Evolutionary conservation across 495 filamentous ascomycete species (phyloP), one percentile per base, ranked within the genome.

Genomic region (Aspergillus baeticus): DNA sequence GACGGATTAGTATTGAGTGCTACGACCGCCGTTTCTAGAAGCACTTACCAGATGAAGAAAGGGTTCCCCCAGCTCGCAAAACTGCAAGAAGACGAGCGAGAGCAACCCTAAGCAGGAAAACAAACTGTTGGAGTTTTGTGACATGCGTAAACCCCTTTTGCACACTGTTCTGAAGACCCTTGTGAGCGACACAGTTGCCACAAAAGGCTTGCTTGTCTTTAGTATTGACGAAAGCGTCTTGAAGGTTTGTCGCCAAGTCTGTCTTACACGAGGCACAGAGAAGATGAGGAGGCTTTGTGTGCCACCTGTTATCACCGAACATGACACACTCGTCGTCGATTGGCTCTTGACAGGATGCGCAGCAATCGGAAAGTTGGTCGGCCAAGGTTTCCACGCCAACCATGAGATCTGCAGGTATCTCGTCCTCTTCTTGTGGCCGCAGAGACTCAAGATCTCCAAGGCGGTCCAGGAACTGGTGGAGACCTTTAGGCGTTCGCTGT

Each of bases 311-410:
- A 38, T 94, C 83, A 33, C 81, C 84, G 51, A 76, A 77, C 51
- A 83, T 81, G 51, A 87, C 77, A 68, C 95, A 98, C 64, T 93
- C 92, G 62, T 99, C 94, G 58, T 99, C 95, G 52, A 99, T 91
- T 5, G 93, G 88, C 55, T 87, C 86, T 59, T 86, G 84, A 71
- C 94, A 99, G 10, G 80, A 65, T 15, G 79, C 74, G 65, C 94
- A 99, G 49, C 90, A 83, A 69, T 96, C 91, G 4, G 91, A 93
- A 52, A 86, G 80, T 52, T 87, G 81, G 46, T 90, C 85, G n/a
- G 87, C 89, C 29, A 94, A 76, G 38, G 80, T 77, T 18, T 86
- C 79, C 47, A 90, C 86, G 33, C 89, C 91, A 20, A 84, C 81
- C 22, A 82, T 89, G 37, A 87, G 76, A 68, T 92, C 87, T 34